A percentile compares a stretch with the other conserved stretches of the same genome.
These are phyloP conservation scores for Tylopilus intermedius DNA, from an alignment of 768 basidiomycete species.

Conservation along the genomic window DNA sequence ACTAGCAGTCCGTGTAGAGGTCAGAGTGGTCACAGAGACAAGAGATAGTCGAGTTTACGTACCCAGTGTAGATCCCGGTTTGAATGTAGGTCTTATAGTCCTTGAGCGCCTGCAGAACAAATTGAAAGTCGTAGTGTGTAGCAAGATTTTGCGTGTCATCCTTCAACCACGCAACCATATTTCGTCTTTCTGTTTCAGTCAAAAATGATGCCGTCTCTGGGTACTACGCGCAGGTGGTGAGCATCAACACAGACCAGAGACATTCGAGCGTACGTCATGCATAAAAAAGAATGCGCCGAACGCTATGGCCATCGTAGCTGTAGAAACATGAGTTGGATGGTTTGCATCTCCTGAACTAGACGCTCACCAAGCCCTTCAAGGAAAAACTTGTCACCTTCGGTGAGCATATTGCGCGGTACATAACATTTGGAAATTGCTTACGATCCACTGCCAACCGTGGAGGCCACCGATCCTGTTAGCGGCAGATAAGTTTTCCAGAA, in stretches of 20 bases:
- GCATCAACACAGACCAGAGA: background rate
- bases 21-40: background rate
- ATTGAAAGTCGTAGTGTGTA: constrained; percentile 41
- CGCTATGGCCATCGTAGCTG: constrained; percentile 25
- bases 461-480: constrained; percentile 22
- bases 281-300: constrained; percentile 44
- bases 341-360: background rate
- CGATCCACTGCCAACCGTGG: constrained; percentile 36
- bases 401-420: constrained; percentile 6
- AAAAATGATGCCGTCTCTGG: constrained; percentile 57
- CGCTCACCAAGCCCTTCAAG: constrained; percentile 24
- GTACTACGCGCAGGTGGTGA: constrained; percentile 33
- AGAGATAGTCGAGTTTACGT: constrained; percentile 4
- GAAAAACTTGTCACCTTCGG: constrained; percentile 19
- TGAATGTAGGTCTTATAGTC: constrained; percentile 40
- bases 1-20: constrained; percentile 16
- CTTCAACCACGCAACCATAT: constrained; percentile 35
- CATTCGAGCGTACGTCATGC: constrained; percentile 39
- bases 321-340: background rate
- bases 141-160: constrained; percentile 42
- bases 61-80: constrained; percentile 39
- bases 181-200: constrained; percentile 37
- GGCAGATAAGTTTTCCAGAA: background rate
- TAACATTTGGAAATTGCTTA: constrained; percentile 10
- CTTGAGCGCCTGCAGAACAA: constrained; percentile 44